Conservation (phyloP, 2,329 filamentous ascomycete species). For the Chaetomiaceae sp. region DNA sequence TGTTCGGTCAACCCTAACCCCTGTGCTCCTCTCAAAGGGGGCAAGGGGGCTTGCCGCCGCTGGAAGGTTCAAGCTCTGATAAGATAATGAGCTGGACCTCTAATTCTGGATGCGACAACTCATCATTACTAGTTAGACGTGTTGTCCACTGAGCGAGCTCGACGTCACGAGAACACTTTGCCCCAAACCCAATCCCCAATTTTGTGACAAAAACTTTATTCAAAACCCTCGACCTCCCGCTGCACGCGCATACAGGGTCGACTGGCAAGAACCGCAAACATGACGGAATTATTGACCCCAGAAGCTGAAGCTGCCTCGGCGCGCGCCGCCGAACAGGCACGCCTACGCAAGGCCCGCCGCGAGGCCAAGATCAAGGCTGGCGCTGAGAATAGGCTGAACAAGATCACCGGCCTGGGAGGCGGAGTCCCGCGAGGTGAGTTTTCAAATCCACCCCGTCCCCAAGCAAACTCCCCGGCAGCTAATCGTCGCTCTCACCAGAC, state of each 20-base stretch:
- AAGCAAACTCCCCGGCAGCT: neutral
- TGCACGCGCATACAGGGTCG: neutral
- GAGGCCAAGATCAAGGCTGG: slow-evolving; percentile 74
- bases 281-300: slow-evolving; percentile 40
- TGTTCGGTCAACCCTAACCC: slow-evolving; percentile 9
- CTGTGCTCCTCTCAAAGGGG: too few relatives aligned
- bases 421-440: slow-evolving; percentile 35
- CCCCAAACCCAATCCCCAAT: neutral
- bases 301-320: slow-evolving; percentile 40
- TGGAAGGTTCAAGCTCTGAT: slow-evolving; percentile 10
- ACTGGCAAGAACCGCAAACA: slow-evolving; percentile 20
- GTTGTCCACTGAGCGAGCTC: slow-evolving; percentile 8
- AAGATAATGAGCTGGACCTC: slow-evolving; percentile 26
- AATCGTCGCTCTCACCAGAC: neutral
- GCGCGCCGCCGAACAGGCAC: slow-evolving; percentile 60
- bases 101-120: slow-evolving; percentile 5
- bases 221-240: neutral
- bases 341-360: slow-evolving; percentile 71
- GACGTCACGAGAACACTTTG: slow-evolving; percentile 3
- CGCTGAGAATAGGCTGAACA: slow-evolving; percentile 65
- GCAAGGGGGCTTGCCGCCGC: too few relatives aligned
- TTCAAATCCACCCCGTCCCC: neutral
- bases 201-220: neutral
- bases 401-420: slow-evolving; percentile 68
- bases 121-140: slow-evolving; percentile 8